A percentile compares a stretch with the other conserved stretches of the same genome.
phyloP scores from a whole-genome alignment of 805 yeast genomes.

The Barnettozyma botsteinii region DNA sequence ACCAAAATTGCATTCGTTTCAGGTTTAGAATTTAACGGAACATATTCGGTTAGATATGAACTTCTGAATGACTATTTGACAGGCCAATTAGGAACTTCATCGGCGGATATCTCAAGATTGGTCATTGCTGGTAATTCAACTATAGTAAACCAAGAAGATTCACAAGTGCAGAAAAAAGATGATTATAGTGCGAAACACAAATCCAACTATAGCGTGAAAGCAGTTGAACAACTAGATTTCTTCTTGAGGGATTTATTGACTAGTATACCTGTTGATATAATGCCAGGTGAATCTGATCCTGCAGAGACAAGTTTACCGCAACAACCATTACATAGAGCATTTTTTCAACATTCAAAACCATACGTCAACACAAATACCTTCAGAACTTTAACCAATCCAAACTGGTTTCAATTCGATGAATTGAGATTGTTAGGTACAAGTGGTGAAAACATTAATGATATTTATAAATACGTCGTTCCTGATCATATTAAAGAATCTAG shows the following conservation, averaged over 20 bases:
- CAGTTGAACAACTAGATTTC: slow-evolving; percentile 51
- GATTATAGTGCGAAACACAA: slow-evolving; percentile 46
- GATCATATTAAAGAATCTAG: slow-evolving; percentile 31
- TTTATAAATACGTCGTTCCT: slow-evolving; percentile 57
- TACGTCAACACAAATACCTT: slow-evolving; percentile 36
- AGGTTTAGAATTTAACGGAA: slow-evolving; percentile 58
- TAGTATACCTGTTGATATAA: slow-evolving; percentile 61
- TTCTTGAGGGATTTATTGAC: slow-evolving; percentile 51
- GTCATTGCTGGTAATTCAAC: slow-evolving; percentile 74
- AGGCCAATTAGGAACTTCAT: slow-evolving; percentile 55
- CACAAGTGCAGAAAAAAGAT: slow-evolving; percentile 19
- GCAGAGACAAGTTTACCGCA: slow-evolving; percentile 84
- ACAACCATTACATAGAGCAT: slow-evolving; percentile 77
- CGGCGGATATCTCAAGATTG: slow-evolving; percentile 39
- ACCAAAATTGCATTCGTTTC: slow-evolving; percentile 64
- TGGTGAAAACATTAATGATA: slow-evolving; percentile 82
- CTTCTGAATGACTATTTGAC: slow-evolving; percentile 61
- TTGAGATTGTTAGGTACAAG: slow-evolving; percentile 62
- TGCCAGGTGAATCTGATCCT: slow-evolving; percentile 88
- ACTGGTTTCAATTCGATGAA: slow-evolving; percentile 56
- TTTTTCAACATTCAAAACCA: slow-evolving; percentile 45
- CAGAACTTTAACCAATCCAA: slow-evolving; percentile 61
- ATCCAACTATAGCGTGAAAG: slow-evolving; percentile 43
- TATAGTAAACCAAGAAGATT: slow-evolving; percentile 14
- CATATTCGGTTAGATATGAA: slow-evolving; percentile 42